A percentile compares a stretch with the other conserved stretches of the same genome.
Conservation (phyloP, 1,284 basidiomycete species). For the Irpex sp. region DNA sequence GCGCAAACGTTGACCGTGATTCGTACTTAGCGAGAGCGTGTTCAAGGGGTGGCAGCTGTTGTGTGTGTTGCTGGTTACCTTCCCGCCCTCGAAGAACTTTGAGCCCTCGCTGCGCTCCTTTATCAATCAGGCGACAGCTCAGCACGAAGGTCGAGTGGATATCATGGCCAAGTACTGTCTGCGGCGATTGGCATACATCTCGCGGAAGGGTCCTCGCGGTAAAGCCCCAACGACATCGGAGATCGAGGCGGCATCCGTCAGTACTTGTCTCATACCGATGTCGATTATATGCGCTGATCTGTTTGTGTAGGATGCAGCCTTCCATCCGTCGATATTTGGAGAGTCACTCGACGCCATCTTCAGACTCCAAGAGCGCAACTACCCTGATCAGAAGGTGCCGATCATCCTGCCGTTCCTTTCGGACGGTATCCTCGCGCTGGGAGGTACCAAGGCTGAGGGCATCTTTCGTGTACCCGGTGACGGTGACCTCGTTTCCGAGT, state of each 20-base stretch:
- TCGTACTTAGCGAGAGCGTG: constrained; percentile 53
- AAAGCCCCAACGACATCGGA: constrained; percentile 78
- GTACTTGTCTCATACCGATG: constrained; percentile 23
- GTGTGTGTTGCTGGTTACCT: constrained; percentile 83
- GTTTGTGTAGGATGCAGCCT: constrained; percentile 72
- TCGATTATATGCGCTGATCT: constrained; percentile 3
- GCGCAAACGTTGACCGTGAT: constrained; percentile 1
- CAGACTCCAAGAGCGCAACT: constrained; percentile 79
- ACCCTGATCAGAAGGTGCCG: constrained; percentile 80
- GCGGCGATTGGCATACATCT: constrained; percentile 64
- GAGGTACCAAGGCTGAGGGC: constrained; percentile 80
- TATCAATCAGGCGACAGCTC: constrained; percentile 41
- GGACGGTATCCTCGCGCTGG: constrained; percentile 84
- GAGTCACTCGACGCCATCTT: constrained; percentile 83
- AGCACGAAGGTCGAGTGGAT: constrained; percentile 73
- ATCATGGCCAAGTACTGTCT: constrained; percentile 89
- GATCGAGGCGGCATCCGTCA: constrained; percentile 83
- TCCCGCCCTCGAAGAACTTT: constrained; percentile 89
- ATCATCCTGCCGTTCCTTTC: constrained; percentile 91
- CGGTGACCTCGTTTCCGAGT: constrained; percentile 77
- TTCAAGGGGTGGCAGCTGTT: constrained; percentile 92
- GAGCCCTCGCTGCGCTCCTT: constrained; percentile 79
- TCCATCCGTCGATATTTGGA: constrained; percentile 90
- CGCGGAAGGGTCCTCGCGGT: constrained; percentile 79
- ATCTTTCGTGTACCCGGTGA: constrained; percentile 92